Percentiles rank a stretch among this genome's conserved stretches.
Conservation (phyloP, 768 basidiomycete genomes). For the Leccinum aurantiacum region DNA sequence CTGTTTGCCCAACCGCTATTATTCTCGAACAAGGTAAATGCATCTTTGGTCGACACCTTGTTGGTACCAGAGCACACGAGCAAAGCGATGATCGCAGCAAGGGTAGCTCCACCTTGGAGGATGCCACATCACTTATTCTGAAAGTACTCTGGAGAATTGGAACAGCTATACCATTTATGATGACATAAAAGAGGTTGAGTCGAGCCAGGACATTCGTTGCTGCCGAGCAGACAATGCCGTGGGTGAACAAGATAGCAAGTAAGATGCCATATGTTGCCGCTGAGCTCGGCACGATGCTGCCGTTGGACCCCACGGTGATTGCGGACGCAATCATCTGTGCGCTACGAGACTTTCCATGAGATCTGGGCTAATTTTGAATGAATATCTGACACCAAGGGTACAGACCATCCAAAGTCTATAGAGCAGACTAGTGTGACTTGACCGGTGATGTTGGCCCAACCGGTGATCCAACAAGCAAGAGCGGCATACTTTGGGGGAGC, state of each 20-base stretch:
- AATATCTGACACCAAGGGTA: neutral
- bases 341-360: conserved; percentile 27
- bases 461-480: conserved; percentile 57
- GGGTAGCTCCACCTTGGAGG: conserved; percentile 55
- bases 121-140: neutral
- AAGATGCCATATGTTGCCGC: conserved; percentile 70
- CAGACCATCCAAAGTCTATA: conserved; percentile 39
- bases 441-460: conserved; percentile 75
- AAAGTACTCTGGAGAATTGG: neutral
- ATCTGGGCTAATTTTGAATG: neutral
- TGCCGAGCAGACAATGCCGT: conserved; percentile 70
- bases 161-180: conserved; percentile 53
- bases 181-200: conserved; percentile 67
- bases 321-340: conserved; percentile 79
- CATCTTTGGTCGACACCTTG: conserved; percentile 63
- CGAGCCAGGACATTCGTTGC: conserved; percentile 64
- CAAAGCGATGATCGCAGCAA: conserved; percentile 63
- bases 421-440: conserved; percentile 70
- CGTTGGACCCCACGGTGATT: conserved; percentile 59
- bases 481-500: conserved; percentile 62
- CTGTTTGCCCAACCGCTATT: conserved; percentile 66
- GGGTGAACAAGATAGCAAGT: conserved; percentile 57
- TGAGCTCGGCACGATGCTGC: conserved; percentile 45
- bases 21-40: conserved; percentile 70
- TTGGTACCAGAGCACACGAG: conserved; percentile 55